Conservation (phyloP, 2,329 filamentous ascomycete species). For the Ceratocystis huliohia region DNA sequence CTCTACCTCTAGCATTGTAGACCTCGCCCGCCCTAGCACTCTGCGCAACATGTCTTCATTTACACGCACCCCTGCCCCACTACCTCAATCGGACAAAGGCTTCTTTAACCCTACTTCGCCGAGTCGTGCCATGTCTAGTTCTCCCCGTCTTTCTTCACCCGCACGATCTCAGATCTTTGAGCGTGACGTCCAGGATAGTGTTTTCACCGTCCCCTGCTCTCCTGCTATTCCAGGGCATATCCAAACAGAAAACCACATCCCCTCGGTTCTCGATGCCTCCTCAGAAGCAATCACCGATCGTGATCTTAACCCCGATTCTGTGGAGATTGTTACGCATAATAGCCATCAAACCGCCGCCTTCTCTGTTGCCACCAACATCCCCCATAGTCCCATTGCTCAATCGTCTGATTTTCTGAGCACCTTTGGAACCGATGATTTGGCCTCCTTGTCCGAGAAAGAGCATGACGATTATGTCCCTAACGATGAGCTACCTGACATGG, state of each 20-base stretch:
- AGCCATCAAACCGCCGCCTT: conserved; percentile 68
- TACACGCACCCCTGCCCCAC: conserved; percentile 31
- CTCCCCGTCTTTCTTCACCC: conserved; percentile 65
- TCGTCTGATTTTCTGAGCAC: conserved; percentile 34
- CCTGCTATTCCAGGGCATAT: conserved; percentile 89
- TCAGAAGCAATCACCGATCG: conserved; percentile 84
- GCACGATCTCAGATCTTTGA: conserved; percentile 79
- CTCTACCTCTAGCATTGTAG: conserved; percentile 29
- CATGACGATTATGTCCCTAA: conserved; percentile 54
- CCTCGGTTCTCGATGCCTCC: conserved; percentile 78
- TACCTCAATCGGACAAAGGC: conserved; percentile 33
- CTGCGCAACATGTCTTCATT: conserved; percentile 18
- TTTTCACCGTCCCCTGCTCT: conserved; percentile 53
- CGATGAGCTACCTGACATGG: conserved; percentile 36
- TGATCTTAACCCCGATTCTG: conserved; percentile 70
- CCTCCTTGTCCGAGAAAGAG: conserved; percentile 38
- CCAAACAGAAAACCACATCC: conserved; percentile 86
- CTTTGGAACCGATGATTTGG: conserved; percentile 47
- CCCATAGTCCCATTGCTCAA: conserved; percentile 27
- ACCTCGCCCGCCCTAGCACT: conserved; percentile 10
- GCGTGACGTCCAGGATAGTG: conserved; percentile 78
- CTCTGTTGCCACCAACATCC: conserved; percentile 42
- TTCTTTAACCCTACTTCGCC: conserved; percentile 48
- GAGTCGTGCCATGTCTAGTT: conserved; percentile 51
- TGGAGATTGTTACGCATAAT: conserved; percentile 83